Evolutionary conservation across 495 filamentous ascomycete species (phyloP).

Genomic region (Neurospora sp.): DNA sequence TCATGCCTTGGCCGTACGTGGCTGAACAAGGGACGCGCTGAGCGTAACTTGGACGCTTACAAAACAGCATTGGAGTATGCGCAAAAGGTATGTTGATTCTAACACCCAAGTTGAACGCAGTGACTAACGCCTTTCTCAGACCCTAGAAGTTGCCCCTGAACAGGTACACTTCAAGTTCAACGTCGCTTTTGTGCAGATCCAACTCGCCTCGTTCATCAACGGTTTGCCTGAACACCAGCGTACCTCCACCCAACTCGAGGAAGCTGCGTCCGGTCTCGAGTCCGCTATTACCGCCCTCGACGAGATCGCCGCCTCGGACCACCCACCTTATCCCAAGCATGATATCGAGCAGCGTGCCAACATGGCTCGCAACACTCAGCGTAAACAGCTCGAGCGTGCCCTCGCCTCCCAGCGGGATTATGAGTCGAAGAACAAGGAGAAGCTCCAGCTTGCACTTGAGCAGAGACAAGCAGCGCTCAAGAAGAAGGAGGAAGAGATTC

Average conservation of each 20-base stretch:
- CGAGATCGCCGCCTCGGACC: slow-evolving; percentile 67
- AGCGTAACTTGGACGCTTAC: slow-evolving; percentile 69
- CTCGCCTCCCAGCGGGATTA: slow-evolving; percentile 79
- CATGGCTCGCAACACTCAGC: slow-evolving; percentile 92
- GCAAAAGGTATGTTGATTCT: slow-evolving; percentile 42
- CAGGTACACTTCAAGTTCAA: slow-evolving; percentile 93
- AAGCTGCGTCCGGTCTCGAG: slow-evolving; percentile 74
- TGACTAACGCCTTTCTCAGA: slow-evolving; percentile 35
- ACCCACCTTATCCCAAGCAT: slow-evolving; percentile 80
- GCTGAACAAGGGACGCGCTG: slow-evolving; percentile 73
- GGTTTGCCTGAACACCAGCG: slow-evolving; percentile 62
- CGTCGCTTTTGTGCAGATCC: slow-evolving; percentile 92
- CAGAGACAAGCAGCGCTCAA: slow-evolving; percentile 66
- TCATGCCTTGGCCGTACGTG: slow-evolving; percentile 93
- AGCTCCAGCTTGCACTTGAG: slow-evolving; percentile 64
- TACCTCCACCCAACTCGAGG: slow-evolving; percentile 66
- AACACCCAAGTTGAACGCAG: not conserved
- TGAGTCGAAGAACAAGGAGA: slow-evolving; percentile 82
- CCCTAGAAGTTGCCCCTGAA: slow-evolving; percentile 65
- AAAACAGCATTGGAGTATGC: slow-evolving; percentile 82
- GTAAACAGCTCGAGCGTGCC: slow-evolving; percentile 76
- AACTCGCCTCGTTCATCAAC: slow-evolving; percentile 75
- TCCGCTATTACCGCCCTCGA: slow-evolving; percentile 72
- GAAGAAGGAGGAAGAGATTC: slow-evolving; percentile 60
- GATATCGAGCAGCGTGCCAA: slow-evolving; percentile 91